Evolutionary conservation across 192 early-diverging fungal genomes (phyloP).

Genomic region (Helicostylum pulchrum): DNA sequence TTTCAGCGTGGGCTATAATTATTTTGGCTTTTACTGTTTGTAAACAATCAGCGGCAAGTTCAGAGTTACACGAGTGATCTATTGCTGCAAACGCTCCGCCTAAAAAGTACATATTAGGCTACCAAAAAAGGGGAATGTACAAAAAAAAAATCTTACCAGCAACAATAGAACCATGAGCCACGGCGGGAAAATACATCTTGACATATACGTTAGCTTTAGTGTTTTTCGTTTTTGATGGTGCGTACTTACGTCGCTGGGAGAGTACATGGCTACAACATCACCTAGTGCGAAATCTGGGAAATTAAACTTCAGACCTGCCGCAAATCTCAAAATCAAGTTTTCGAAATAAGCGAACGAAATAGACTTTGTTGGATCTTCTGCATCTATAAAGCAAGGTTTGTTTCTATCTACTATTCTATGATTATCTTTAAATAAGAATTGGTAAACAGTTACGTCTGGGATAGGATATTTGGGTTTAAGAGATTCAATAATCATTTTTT

Average conservation of each 20-base stretch:
- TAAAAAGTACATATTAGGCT: neutral
- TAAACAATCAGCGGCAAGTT: constrained; percentile 73
- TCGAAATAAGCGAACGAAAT: constrained; percentile 37
- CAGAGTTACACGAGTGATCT: constrained; percentile 73
- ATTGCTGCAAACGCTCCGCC: constrained; percentile 64
- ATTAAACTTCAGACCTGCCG: constrained; percentile 41
- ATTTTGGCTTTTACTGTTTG: constrained; percentile 58
- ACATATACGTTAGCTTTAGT: neutral
- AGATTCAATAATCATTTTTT: constrained; percentile 8
- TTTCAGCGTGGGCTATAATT: constrained; percentile 51
- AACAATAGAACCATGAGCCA: constrained; percentile 59
- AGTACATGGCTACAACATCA: constrained; percentile 63
- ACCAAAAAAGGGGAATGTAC: no score
- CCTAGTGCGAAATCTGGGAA: constrained; percentile 58
- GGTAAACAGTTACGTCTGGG: neutral
- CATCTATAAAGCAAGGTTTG: constrained; percentile 29
- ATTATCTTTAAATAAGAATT: constrained; percentile 1
- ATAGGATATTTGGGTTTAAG: neutral
- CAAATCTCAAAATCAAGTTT: constrained; percentile 25
- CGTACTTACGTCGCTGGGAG: constrained; percentile 62
- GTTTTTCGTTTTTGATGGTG: neutral
- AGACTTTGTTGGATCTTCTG: constrained; percentile 15
- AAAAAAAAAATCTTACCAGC: constrained; percentile 35
- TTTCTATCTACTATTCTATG: neutral
- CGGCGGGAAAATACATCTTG: constrained; percentile 57